Conservation (phyloP, 179 eudicot genomes). For the Beta corolliflora region DNA sequence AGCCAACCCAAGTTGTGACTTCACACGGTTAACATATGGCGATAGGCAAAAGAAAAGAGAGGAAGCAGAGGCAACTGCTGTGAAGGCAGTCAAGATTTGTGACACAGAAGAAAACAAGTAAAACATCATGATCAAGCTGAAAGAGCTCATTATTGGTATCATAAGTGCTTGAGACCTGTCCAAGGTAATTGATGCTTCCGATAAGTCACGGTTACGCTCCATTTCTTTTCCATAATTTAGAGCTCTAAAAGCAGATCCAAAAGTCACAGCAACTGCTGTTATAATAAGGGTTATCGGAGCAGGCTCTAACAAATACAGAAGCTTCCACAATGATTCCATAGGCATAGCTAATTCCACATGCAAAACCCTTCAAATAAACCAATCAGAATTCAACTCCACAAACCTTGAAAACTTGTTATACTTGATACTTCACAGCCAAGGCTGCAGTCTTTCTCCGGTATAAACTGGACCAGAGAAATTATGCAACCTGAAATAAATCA, state of each 20-base stretch:
- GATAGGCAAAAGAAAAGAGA: slow-evolving; percentile 82
- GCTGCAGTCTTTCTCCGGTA: slow-evolving; percentile 35
- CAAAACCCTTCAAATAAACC: slow-evolving; percentile 11
- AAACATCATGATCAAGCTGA: slow-evolving; percentile 91
- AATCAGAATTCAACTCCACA: slow-evolving; percentile 11
- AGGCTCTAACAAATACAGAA: slow-evolving; percentile 80
- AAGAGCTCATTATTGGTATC: slow-evolving; percentile 96
- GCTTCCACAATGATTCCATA: slow-evolving; percentile 90
- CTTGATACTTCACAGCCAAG: slow-evolving; percentile 24
- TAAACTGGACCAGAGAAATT: slow-evolving; percentile 34
- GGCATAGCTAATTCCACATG: slow-evolving; percentile 3
- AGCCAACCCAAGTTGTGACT: slow-evolving; percentile 63
- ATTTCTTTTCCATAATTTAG: slow-evolving; percentile 87
- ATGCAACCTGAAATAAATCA: slow-evolving; percentile 39
- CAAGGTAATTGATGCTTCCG: slow-evolving; percentile 89
- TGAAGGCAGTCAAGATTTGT: slow-evolving; percentile 86
- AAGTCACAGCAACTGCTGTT: slow-evolving; percentile 87
- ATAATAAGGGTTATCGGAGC: slow-evolving; percentile 80
- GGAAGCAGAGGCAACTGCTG: slow-evolving; percentile 77
- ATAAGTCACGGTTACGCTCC: slow-evolving; percentile 84
- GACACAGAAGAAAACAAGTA: slow-evolving; percentile 96
- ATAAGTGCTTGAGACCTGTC: slow-evolving; percentile 94
- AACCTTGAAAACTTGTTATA: background rate
- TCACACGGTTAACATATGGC: slow-evolving; percentile 60
- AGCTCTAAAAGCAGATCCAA: slow-evolving; percentile 90